Conservation (phyloP, 441 rosid species). For the Mallotus japonicus region DNA sequence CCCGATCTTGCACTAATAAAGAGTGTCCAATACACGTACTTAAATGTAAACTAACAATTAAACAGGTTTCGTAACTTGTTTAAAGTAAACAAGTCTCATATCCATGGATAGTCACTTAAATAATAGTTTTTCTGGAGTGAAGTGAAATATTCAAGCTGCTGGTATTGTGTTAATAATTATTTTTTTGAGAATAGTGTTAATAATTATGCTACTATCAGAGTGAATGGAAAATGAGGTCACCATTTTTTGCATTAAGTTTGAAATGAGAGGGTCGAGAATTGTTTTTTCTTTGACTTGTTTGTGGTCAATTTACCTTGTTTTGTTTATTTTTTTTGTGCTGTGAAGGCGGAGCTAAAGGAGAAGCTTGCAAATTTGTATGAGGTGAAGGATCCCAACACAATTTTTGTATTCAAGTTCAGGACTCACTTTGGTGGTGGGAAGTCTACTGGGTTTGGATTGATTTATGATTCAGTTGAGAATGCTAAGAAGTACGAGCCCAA, state of each 20-base stretch:
- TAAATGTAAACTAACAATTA: no score
- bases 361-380: slow-evolving; percentile 77
- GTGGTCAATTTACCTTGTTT: neutral
- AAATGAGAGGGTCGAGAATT: neutral
- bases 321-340: neutral
- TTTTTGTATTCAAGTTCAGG: slow-evolving; percentile 86
- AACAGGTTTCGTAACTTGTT: no score
- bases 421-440: slow-evolving; percentile 97
- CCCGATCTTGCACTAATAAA: no score
- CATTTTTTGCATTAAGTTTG: neutral
- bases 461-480: slow-evolving; percentile 78
- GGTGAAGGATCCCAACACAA: slow-evolving; percentile 77
- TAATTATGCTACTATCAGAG: neutral
- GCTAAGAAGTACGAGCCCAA: slow-evolving; percentile 93
- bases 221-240: no score
- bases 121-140: no score
- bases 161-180: neutral
- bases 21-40: no score
- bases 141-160: neutral
- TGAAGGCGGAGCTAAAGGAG: slow-evolving; percentile 80
- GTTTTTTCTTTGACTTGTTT: neutral
- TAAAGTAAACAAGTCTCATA: no score
- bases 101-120: no score
- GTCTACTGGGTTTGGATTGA: slow-evolving; percentile 88
- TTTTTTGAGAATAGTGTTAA: no score